A percentile compares a stretch with the other conserved stretches of the same genome.
Evolutionary conservation across 2,329 filamentous ascomycete species (phyloP).

Genomic region (Fonsecaea monophora): DNA sequence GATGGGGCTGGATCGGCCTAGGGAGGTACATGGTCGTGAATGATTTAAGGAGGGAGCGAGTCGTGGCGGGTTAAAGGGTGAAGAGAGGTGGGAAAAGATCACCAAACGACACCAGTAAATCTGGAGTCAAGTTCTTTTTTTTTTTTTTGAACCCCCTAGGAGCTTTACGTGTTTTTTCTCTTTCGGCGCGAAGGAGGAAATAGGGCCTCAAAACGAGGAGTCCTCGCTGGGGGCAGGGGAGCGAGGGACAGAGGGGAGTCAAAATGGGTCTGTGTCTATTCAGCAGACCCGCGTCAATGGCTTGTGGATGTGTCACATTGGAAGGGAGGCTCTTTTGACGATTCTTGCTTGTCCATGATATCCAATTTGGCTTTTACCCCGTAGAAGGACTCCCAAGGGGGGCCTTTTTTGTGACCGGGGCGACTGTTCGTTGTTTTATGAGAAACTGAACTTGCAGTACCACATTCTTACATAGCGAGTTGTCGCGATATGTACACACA

Average conservation of each 20-base stretch:
- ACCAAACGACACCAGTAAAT: background rate
- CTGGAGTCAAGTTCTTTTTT: background rate
- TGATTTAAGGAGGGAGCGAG: constrained; percentile 71
- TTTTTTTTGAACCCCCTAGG: background rate
- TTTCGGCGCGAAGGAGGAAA: background rate
- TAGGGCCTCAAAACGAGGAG: background rate
- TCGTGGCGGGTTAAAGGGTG: constrained; percentile 40
- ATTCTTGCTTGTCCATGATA: constrained; percentile 7
- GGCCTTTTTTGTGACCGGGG: background rate
- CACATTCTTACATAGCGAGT: background rate
- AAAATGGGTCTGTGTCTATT: background rate
- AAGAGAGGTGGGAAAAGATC: background rate
- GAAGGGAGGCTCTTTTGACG: background rate
- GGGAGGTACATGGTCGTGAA: constrained; percentile 97
- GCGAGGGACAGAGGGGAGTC: background rate
- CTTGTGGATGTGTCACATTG: background rate
- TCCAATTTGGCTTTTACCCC: background rate
- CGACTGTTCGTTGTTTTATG: background rate
- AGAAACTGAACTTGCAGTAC: background rate
- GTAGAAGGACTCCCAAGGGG: background rate
- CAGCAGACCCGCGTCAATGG: background rate
- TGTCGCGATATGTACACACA: constrained; percentile 1
- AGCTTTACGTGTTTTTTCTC: no score
- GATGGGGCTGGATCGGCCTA: constrained; percentile 90
- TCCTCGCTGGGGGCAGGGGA: background rate